These are phyloP conservation scores for Alternaria panax DNA, from an alignment of 2,329 filamentous ascomycete species.

Conservation along the genomic window DNA sequence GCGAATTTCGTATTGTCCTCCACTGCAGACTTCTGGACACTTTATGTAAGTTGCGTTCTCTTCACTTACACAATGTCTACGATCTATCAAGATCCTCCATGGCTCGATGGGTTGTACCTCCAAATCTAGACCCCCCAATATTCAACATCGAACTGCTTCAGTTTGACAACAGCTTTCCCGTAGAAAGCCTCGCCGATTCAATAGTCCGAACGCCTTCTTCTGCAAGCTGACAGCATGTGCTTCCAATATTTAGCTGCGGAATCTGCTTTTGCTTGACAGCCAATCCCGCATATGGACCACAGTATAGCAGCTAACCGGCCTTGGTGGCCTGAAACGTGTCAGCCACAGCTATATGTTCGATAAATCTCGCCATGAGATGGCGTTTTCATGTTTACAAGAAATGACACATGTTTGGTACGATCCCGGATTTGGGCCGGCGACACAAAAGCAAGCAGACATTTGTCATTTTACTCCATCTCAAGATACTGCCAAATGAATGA, in stretches of 20 bases:
- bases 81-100: background rate
- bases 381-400: background rate
- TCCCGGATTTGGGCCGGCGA: background rate
- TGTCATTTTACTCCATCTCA: background rate
- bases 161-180: background rate
- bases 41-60: background rate
- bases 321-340: background rate
- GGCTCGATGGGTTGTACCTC: background rate
- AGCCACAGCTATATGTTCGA: background rate
- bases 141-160: background rate
- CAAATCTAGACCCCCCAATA: background rate
- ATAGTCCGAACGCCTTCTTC: background rate
- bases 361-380: background rate
- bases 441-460: background rate
- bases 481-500: background rate
- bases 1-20: background rate
- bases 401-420: background rate
- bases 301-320: background rate
- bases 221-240: background rate
- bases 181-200: background rate
- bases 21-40: background rate
- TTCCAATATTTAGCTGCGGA: background rate
- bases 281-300: background rate
- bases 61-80: background rate
- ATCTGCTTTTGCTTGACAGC: background rate